Percentiles rank a stretch among this genome's conserved stretches.
Evolutionary conservation across 768 basidiomycete genomes (phyloP).

Genomic region (Lanmaoa rubissima): DNA sequence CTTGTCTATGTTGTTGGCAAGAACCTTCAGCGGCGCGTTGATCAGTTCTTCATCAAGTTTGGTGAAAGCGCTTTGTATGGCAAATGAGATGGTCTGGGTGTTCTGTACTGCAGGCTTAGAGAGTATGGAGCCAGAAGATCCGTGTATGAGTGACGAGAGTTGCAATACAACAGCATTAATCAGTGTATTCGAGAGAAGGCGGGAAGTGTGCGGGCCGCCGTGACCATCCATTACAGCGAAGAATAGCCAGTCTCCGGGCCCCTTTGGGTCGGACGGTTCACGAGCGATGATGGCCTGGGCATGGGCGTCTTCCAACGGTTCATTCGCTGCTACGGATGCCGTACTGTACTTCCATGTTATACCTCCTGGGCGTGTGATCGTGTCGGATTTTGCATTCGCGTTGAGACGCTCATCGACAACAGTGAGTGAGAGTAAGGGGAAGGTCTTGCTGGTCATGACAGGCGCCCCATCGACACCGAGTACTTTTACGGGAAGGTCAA

Average conservation of each 20-base stretch:
- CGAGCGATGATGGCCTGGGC: conserved; percentile 66
- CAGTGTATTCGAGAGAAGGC: conserved; percentile 76
- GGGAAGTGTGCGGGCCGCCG: conserved; percentile 78
- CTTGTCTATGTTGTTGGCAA: conserved; percentile 56
- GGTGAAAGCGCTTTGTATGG: conserved; percentile 75
- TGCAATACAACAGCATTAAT: conserved; percentile 83
- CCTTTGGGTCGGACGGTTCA: conserved; percentile 56
- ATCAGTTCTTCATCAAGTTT: conserved; percentile 85
- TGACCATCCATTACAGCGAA: conserved; percentile 94
- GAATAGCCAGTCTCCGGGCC: conserved; percentile 73
- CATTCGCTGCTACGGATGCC: conserved; percentile 79
- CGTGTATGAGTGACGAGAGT: conserved; percentile 53
- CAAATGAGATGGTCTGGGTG: conserved; percentile 56
- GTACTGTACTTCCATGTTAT: conserved; percentile 75
- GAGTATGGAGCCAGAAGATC: conserved; percentile 32
- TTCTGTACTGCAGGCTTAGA: conserved; percentile 39
- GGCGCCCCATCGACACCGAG: conserved; percentile 58
- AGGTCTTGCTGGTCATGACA: conserved; percentile 48
- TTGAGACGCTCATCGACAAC: conserved; percentile 56
- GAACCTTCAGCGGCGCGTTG: conserved; percentile 70
- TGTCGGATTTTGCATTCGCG: conserved; percentile 49
- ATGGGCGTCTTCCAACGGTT: conserved; percentile 89
- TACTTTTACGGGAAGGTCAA: conserved; percentile 56
- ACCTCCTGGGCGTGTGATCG: conserved; percentile 49
- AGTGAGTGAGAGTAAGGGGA: conserved; percentile 56